Conservation (phyloP, 75 land plant genomes). For the Gnetum montanum region DNA sequence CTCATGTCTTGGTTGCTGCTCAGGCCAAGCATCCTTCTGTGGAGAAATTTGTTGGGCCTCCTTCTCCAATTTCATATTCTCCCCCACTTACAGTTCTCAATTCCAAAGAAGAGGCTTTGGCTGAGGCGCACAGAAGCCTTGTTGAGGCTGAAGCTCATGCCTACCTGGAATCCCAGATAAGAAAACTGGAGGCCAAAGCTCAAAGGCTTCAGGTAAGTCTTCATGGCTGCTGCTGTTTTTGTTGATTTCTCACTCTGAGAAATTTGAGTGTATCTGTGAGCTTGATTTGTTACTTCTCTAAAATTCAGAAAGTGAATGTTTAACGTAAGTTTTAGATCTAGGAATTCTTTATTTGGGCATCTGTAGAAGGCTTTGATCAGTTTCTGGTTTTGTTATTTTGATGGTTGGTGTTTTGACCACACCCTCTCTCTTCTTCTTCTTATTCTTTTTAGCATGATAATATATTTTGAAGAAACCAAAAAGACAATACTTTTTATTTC, state of each 20-base stretch:
- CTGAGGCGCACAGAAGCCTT: constrained; percentile 23
- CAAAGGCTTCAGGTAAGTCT: constrained; percentile 16
- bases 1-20: neutral
- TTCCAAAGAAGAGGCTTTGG: constrained; percentile 26
- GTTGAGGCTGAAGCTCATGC: constrained; percentile 36
- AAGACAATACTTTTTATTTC: no score
- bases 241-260: neutral
- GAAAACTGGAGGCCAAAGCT: constrained; percentile 34
- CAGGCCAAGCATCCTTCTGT: neutral
- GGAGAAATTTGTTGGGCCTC: neutral
- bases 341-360: neutral
- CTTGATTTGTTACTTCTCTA: neutral
- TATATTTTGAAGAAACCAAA: no score
- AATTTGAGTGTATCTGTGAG: neutral
- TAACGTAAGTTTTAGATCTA: no score
- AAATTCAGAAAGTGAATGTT: no score
- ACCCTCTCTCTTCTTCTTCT: no score
- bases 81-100: neutral
- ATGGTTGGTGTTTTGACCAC: no score
- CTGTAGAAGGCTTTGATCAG: no score
- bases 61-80: neutral
- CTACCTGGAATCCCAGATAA: constrained; percentile 21
- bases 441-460: no score
- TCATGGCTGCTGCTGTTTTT: neutral
- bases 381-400: no score